Base-by-base conservation (phyloP, 805 yeast genomes). In the Yamadazyma nakazawae region DNA sequence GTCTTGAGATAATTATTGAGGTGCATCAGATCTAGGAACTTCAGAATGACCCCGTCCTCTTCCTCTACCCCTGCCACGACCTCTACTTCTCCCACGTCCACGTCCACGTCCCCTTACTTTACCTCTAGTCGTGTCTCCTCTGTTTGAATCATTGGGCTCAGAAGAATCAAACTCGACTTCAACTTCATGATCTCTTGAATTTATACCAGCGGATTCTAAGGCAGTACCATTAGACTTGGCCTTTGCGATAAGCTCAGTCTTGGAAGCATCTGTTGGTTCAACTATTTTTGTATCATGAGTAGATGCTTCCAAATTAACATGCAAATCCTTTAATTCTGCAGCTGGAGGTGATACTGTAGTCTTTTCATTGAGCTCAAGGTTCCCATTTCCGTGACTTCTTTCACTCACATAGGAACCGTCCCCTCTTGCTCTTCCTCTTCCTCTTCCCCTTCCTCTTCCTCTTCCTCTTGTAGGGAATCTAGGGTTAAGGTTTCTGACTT, bases 351-450 rank as follows among this genome's bases (percentile, higher is more conserved):
- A 5, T 7, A 21, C 7, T 21, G 24, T 7, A 21, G 24, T 21
- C 7, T 21, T 21, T 5, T 21, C 24, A 21, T 7, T 10, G 11
- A 4, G 32, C 5, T 28, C 32, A 3, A 12, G 37, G 9, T 10
- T 17, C 5, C n/a, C 37, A 16, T n/a, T 9, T 19, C 37, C n/a
- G 6, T 17, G 19, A 6, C 37, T 34, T 19, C 19, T 10, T 4
- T 34, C 37, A 9, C 37, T 19, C 19, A 11, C 10, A n/a, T 3
- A 34, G 11, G 19, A 6, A 2, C 57, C 46, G n/a, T 49, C 31
- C n/a, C 57, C 59, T 46, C 62, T 47, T 10, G 50, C 54, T 9
- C 54, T 32, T 16, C 57, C 59, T 46, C 62, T 47, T 10, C 51
- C 54, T 9, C 54, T 42, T 4, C 48, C 49, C 40, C 50, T 44